Base-by-base conservation (phyloP, 768 basidiomycete genomes). In the Macrolepiota dolichaula region DNA sequence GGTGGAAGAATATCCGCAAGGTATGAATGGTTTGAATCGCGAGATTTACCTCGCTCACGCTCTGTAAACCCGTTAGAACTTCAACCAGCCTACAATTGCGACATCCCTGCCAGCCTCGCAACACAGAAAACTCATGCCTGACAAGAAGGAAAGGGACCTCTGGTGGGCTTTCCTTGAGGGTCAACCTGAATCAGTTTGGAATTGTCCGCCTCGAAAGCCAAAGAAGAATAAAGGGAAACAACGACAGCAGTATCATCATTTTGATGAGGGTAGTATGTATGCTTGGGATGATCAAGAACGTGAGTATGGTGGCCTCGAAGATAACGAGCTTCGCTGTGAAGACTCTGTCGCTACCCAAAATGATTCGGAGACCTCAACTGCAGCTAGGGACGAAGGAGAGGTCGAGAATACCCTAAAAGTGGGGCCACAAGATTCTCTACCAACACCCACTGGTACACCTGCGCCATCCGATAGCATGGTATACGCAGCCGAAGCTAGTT, bases 91-190 rank as follows among this genome's bases (percentile, higher is more conserved):
- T 19, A 85, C 85, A 2, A 81, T 83, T 38, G 73, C 78, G 64
- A 77, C 84, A 55, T 62, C 73, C 58, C 64, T 70, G 51, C 67
- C 70, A 57, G 67, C 69, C 27, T 63, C 53, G 27, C 52, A 62
- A 49, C 71, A 62, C 15, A 80, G 74, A 63, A 80, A 74, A 63
- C 59, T 79, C 44, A 80, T 91, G 62, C 91, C 91, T 25, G 86
- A 89, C 53, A 87, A 81, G 69, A 86, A 82, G 68, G 85, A 90
- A 61, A 80, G 92, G 58, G 88, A 91, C 63, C 72, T 77, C 17
- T 94, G 92, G 92, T 93, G 92, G 92, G 80, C 81, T 15, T 94
- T 86, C 64, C 72, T 94, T 4, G 76, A 83, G 49, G 92, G 91
- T 36, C 77, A 77, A 64, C 85, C 89, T n/a, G 82, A 85, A 67